A percentile compares a stretch with the other conserved stretches of the same genome.
Evolutionary conservation across 495 filamentous ascomycete genomes (phyloP).

Genomic region (Podospora pseudopauciseta): DNA sequence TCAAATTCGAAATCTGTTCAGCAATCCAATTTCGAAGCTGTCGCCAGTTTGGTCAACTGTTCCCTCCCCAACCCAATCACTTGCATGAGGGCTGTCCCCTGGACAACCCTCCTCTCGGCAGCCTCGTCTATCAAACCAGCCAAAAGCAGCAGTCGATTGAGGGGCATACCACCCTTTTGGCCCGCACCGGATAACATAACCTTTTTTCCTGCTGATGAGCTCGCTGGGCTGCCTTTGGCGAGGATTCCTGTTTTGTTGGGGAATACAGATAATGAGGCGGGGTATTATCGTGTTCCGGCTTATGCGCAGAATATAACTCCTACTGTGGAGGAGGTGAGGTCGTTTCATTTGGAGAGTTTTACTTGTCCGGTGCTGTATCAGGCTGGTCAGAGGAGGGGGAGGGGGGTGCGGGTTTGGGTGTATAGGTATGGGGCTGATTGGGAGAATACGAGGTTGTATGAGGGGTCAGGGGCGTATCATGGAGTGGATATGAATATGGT

Average conservation of each 20-base stretch:
- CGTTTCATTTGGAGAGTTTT: slow-evolving; percentile 23
- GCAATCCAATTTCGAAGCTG: slow-evolving; percentile 36
- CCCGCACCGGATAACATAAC: slow-evolving; percentile 12
- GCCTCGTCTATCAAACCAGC: slow-evolving; percentile 30
- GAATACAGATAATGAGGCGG: slow-evolving; percentile 16
- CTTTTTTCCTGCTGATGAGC: slow-evolving; percentile 41
- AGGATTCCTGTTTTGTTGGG: slow-evolving; percentile 9
- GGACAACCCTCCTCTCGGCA: slow-evolving; percentile 27
- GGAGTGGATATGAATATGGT: slow-evolving; percentile 48
- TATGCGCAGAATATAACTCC: slow-evolving; percentile 11
- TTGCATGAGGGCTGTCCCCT: slow-evolving; percentile 44
- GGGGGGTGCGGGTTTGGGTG: slow-evolving; percentile 26
- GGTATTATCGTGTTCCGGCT: slow-evolving; percentile 17
- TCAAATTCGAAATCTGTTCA: slow-evolving; percentile 35
- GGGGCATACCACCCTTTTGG: slow-evolving; percentile 32
- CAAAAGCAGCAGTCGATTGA: slow-evolving; percentile 26
- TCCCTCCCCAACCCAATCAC: slow-evolving; percentile 36
- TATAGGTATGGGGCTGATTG: slow-evolving; percentile 42
- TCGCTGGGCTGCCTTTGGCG: slow-evolving; percentile 15
- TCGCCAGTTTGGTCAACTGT: slow-evolving; percentile 31
- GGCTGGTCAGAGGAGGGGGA: slow-evolving; percentile 16
- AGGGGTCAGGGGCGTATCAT: slow-evolving; percentile 46
- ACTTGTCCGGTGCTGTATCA: slow-evolving; percentile 19
- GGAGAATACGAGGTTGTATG: slow-evolving; percentile 40
- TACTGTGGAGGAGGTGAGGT: slow-evolving; percentile 3